Base-by-base conservation (phyloP, 257 asterid genomes). In the Nicotiana paniculata region DNA sequence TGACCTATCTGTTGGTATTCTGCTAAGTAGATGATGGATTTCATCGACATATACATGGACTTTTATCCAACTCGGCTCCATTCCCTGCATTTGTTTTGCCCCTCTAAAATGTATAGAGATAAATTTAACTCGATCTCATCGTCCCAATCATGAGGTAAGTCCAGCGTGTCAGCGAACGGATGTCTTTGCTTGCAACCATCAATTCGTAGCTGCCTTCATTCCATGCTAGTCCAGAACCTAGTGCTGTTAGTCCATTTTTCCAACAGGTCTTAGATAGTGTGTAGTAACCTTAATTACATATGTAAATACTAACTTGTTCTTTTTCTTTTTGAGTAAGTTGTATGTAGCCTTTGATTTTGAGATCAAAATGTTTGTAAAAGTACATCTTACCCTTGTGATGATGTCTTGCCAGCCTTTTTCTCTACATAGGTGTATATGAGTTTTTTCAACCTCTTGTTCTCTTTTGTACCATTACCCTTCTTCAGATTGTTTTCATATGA, bases 1-100 rank as follows among this genome's bases (percentile, higher is more conserved):
- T 33, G 99, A 69, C 88, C 88, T 96, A 53, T 87, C 97, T 10
- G 99, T 96, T 66, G 99, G 99, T 94, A 96, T 84, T 81, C 94
- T 70, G 99, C 97, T 86, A 96, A 94, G 93, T 96, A 95, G 90
- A 82, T 5, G 35, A 63, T 30, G 21, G 32, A 21, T 21, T 21
- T 21, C 24, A 21, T 21, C 24, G 24, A 58, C 65, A 18, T 15
- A 75, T 51, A 75, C 26, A 2, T 17, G 2, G 6, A 63, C 72
- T 21, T 21, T 21, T 21, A 21, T 21, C 24, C 24, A 21, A 21
- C 61, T 69, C 65, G 37, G 75, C 66, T 39, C 26, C 48, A 26
- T 21, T n/a, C 82, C 53, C 24, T 26, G 43, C 84, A 15, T 66
- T 46, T 67, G 12, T 28, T 51, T 46, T 75, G 63, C 8, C 43